Conservation (phyloP, 2,329 filamentous ascomycete species). For the Neophaeococcomyces aloes region DNA sequence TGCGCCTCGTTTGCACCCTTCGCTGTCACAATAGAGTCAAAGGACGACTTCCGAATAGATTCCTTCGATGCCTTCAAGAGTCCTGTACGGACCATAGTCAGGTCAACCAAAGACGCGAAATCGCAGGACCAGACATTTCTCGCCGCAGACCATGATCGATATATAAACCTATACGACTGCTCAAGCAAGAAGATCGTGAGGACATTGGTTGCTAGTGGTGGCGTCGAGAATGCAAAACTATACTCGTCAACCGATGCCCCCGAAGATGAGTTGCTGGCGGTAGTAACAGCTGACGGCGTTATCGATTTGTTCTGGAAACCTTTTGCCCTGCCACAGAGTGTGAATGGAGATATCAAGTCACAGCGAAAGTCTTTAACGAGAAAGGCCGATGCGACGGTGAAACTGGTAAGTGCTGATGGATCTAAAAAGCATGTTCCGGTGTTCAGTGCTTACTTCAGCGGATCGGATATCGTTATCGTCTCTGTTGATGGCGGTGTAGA, state of each 20-base stretch:
- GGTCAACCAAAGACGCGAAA: conserved; percentile 27
- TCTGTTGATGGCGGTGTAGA: conserved; percentile 42
- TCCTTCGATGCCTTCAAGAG: conserved; percentile 41
- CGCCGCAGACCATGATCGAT: conserved; percentile 40
- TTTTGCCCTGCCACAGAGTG: conserved; percentile 29
- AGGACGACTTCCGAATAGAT: conserved; percentile 27
- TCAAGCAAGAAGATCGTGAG: conserved; percentile 34
- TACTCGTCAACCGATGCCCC: conserved; percentile 21
- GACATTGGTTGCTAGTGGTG: conserved; percentile 40
- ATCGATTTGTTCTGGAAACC: conserved; percentile 42
- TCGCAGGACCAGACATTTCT: conserved; percentile 32
- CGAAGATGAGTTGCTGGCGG: conserved; percentile 34
- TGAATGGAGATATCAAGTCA: conserved; percentile 24
- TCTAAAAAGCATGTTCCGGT: conserved; percentile 32
- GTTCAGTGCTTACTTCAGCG: conserved; percentile 36
- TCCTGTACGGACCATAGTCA: conserved; percentile 37
- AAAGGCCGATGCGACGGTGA: conserved; percentile 35
- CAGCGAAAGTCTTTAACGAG: conserved; percentile 32
- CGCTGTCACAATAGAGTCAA: conserved; percentile 33
- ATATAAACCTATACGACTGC: conserved; percentile 41
- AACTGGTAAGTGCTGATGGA: conserved; percentile 34
- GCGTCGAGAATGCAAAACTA: conserved; percentile 32
- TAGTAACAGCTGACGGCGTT: conserved; percentile 37
- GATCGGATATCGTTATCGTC: conserved; percentile 36
- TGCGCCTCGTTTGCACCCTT: conserved; percentile 42